Percentiles rank a stretch among this genome's conserved stretches.
Conservation (phyloP, 1,139 yeast species). For the Candida pseudoviswanathii region DNA sequence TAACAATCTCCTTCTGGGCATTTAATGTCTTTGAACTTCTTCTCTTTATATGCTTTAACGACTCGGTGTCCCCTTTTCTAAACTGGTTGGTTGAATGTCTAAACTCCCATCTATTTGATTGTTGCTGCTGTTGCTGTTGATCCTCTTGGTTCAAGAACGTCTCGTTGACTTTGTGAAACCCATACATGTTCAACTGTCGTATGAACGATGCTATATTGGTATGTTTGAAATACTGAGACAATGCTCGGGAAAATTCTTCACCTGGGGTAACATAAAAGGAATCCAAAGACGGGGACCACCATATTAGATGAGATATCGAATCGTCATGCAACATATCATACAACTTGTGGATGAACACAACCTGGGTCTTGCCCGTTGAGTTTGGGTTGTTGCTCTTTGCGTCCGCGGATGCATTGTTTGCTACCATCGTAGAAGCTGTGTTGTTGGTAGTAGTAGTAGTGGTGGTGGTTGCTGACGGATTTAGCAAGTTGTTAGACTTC, state of each 20-base stretch:
- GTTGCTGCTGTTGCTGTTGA: constrained; percentile 12
- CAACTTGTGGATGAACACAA: constrained; percentile 64
- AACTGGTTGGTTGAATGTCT: constrained; percentile 67
- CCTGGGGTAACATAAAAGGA: constrained; percentile 48
- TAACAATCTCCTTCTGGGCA: constrained; percentile 44
- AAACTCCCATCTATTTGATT: constrained; percentile 59
- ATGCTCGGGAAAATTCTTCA: constrained; percentile 62
- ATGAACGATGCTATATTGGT: constrained; percentile 81
- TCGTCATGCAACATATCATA: constrained; percentile 65
- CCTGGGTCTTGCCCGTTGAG: constrained; percentile 40
- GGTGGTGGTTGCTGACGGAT: constrained; percentile 1
- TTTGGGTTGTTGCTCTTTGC: constrained; percentile 3
- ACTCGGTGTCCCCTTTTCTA: constrained; percentile 62
- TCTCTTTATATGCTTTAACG: constrained; percentile 61
- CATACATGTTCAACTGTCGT: constrained; percentile 78
- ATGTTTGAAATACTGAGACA: constrained; percentile 72
- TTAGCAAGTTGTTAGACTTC: constrained; percentile 3
- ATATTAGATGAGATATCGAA: constrained; percentile 46
- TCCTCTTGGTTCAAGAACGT: constrained; percentile 26
- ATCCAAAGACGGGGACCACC: constrained; percentile 44
- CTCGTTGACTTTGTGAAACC: constrained; percentile 70
- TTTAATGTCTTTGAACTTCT: constrained; percentile 58
- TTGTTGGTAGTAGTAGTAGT: not conserved
- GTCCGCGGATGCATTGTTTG: not conserved
- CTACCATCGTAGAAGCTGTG: not conserved